Percentiles rank a stretch among this genome's conserved stretches.
These are phyloP conservation scores for Penicillium verhagenii DNA, from an alignment of 495 filamentous ascomycete species.

Conservation along the genomic window DNA sequence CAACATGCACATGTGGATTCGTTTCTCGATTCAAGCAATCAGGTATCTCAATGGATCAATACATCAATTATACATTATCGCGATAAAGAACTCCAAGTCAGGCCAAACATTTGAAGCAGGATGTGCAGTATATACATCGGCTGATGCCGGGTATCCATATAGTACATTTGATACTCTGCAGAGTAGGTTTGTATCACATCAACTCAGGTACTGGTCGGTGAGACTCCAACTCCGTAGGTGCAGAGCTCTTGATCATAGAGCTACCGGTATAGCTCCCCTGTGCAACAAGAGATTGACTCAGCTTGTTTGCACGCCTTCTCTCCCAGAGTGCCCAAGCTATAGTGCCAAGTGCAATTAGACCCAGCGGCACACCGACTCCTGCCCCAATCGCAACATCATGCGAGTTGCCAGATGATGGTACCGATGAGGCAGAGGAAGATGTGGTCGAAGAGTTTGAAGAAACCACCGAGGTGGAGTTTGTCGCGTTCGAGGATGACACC, in stretches of 20 bases:
- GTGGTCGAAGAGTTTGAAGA: slow-evolving; percentile 28
- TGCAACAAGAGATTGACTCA: slow-evolving; percentile 2
- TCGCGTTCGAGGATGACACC: background rate
- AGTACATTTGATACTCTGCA: background rate
- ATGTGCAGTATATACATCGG: background rate
- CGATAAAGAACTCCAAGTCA: background rate
- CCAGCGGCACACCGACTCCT: slow-evolving; percentile 27
- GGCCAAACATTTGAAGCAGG: background rate
- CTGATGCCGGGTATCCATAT: background rate
- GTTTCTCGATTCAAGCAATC: background rate
- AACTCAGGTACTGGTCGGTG: slow-evolving; percentile 7
- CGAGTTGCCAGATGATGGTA: slow-evolving; percentile 28
- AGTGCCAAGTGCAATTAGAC: slow-evolving; percentile 32
- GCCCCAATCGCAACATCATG: slow-evolving; percentile 27
- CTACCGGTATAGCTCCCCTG: background rate
- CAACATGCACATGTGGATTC: no score
- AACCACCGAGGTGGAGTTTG: slow-evolving; percentile 21
- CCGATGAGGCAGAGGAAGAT: slow-evolving; percentile 11
- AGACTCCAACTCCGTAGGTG: slow-evolving; percentile 11
- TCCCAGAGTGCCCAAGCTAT: slow-evolving; percentile 30
- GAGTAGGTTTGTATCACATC: slow-evolving; percentile 7
- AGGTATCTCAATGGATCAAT: background rate
- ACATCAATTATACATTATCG: background rate
- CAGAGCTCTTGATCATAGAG: slow-evolving; percentile 2
- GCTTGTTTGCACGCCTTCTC: slow-evolving; percentile 12